Percentiles rank a stretch among this genome's conserved stretches.
Evolutionary conservation across 495 filamentous ascomycete genomes (phyloP).

Genomic region (Daldinia bambusicola): DNA sequence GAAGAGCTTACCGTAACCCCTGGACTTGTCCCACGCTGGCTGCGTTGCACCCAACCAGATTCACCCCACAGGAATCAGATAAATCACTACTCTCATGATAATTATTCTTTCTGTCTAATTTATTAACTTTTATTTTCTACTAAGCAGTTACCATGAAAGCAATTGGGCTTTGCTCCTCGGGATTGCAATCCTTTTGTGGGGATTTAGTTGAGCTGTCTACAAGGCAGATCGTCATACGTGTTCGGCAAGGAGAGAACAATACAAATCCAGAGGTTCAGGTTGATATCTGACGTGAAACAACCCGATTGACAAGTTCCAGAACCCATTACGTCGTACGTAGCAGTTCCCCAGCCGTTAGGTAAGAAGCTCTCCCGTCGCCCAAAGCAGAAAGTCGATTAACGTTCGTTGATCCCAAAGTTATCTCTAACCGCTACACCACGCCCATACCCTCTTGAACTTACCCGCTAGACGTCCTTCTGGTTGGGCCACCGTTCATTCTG

Average conservation of each 20-base stretch:
- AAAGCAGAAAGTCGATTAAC: constrained; percentile 39
- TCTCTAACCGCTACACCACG: constrained; percentile 34
- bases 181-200: constrained; percentile 46
- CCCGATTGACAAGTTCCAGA: constrained; percentile 34
- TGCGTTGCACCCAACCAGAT: constrained; percentile 35
- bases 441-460: constrained; percentile 24
- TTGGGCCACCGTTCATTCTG: constrained; percentile 27
- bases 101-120: constrained; percentile 23
- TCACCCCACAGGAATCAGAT: constrained; percentile 16
- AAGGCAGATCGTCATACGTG: constrained; percentile 45
- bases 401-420: constrained; percentile 21
- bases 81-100: constrained; percentile 20
- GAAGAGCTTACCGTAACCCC: constrained; percentile 34
- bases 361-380: constrained; percentile 37
- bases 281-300: constrained; percentile 39
- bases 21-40: constrained; percentile 26
- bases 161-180: constrained; percentile 39
- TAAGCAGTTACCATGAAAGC: constrained; percentile 10
- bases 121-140: constrained; percentile 4
- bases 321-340: constrained; percentile 27
- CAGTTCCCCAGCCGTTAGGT: constrained; percentile 9
- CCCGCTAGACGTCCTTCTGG: constrained; percentile 25
- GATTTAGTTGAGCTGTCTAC: constrained; percentile 40
- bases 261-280: constrained; percentile 23
- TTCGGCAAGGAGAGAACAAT: constrained; percentile 35